Evolutionary conservation across 2,329 filamentous ascomycete genomes (phyloP).

Genomic region (Didymella exigua): DNA sequence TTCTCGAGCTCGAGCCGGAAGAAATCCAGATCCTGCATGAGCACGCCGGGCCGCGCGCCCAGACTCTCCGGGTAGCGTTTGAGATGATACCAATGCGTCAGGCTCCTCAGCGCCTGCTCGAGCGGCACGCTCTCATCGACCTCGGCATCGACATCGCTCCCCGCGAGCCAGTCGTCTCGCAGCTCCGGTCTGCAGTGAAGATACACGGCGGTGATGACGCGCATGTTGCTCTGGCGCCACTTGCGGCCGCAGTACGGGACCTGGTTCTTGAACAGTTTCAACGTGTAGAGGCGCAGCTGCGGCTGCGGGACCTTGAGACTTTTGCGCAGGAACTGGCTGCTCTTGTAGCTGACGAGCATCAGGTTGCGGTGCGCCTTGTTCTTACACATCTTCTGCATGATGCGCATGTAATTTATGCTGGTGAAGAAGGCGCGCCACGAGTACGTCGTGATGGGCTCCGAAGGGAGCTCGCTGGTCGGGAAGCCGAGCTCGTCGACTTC

Average conservation of each 20-base stretch:
- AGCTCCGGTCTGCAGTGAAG: conserved; percentile 91
- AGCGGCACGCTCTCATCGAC: conserved; percentile 91
- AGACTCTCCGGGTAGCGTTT: conserved; percentile 81
- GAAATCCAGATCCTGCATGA: conserved; percentile 55
- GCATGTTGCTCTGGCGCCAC: conserved; percentile 98
- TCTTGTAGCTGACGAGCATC: conserved; percentile 94
- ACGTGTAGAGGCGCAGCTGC: conserved; percentile 85
- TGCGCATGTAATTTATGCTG: conserved; percentile 90
- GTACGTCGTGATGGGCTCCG: conserved; percentile 82
- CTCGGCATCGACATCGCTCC: conserved; percentile 88
- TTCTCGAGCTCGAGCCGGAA: conserved; percentile 58
- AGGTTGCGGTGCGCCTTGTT: conserved; percentile 94
- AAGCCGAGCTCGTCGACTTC: conserved; percentile 88
- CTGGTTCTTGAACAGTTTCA: conserved; percentile 98
- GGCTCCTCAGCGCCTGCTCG: conserved; percentile 84
- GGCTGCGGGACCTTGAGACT: conserved; percentile 88
- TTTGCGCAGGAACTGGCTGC: conserved; percentile 87
- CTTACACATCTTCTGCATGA: conserved; percentile 97
- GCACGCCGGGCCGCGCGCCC: conserved; percentile 52
- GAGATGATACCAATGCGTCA: conserved; percentile 96
- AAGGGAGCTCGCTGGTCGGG: conserved; percentile 71
- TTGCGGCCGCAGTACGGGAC: conserved; percentile 98
- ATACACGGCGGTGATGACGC: conserved; percentile 96
- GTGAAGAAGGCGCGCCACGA: conserved; percentile 95
- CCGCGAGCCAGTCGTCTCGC: conserved; percentile 91